Base-by-base conservation (phyloP, 495 filamentous ascomycete species). In the Aspergillus affinis region DNA sequence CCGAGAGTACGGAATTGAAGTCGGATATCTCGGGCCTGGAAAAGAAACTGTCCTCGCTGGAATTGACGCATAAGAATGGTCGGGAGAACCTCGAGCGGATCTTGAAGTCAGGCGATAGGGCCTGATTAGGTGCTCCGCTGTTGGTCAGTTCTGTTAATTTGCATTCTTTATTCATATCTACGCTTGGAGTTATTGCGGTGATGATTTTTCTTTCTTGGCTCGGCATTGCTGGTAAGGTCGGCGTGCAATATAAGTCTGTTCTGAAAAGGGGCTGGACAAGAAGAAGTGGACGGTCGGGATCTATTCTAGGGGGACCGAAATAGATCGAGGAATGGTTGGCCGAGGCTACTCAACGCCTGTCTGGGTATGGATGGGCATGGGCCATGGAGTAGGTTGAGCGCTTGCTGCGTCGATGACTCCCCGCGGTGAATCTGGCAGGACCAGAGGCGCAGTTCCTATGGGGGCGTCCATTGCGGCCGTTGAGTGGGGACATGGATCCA, bases 51-150 rank as follows among this genome's bases (percentile, higher is more conserved):
- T 86, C 93, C 58, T 98, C 97, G 71, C 84, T 97, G 9, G 95
- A 98, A 78, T 94, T 88, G 58, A 98, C 94, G 52, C 86, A 90
- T 69, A 90, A 95, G 81, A 98, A 97, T 66, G 94, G 92, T 70
- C 83, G 87, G 63, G 86, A 91, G 65, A 90, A 96, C 68, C 84
- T 98, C 61, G 90, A 97, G 72, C 88, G 89, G 73, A 91, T 98
- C 54, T 78, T 93, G 59, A 84, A 83, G 67, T 80, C 83, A 20
- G 78, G 80, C 29, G 77, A 78, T 6, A 68, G 65, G 54, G 65
- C 68, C 17, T 77, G 67, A 76, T 15, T 15, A 12, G 36, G 36
- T 41, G n/a, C n/a, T n/a, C n/a, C 36, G 3, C 12, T 4, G 12
- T 41, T 10, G 10, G 10, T 41, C 13, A 41, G 10, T 41, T 41